Conservation (phyloP, 306 rosid species). For the Quercus mongolica region DNA sequence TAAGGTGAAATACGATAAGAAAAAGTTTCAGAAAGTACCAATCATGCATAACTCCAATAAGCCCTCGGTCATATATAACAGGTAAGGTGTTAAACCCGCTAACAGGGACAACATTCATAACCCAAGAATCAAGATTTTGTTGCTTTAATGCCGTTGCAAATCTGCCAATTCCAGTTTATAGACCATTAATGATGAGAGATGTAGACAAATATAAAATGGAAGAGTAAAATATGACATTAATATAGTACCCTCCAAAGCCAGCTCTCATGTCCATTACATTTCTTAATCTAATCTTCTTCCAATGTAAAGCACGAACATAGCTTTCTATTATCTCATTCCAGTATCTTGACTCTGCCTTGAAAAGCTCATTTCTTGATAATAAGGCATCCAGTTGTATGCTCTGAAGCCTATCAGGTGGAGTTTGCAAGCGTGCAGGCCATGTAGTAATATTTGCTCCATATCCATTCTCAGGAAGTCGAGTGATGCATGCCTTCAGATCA, state of each 20-base stretch:
- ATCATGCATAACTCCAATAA: constrained; percentile 92
- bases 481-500: constrained; percentile 80
- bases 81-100: constrained; percentile 97
- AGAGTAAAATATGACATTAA: constrained; percentile 8
- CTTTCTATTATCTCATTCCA: constrained; percentile 65
- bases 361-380: constrained; percentile 83
- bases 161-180: constrained; percentile 45
- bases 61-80: constrained; percentile 88
- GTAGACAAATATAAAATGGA: constrained; percentile 1
- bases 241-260: constrained; percentile 91
- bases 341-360: constrained; percentile 78
- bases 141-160: constrained; percentile 77
- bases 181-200: constrained; percentile 17
- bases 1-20: not conserved
- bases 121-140: constrained; percentile 70
- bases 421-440: constrained; percentile 83
- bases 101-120: constrained; percentile 90
- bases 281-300: constrained; percentile 74
- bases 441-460: constrained; percentile 53
- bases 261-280: constrained; percentile 98
- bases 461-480: constrained; percentile 70
- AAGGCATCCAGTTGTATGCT: constrained; percentile 73
- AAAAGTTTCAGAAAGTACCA: constrained; percentile 49
- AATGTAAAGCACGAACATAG: constrained; percentile 54
- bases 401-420: constrained; percentile 88